Conservation (phyloP, 306 rosid species). For the Luffa acutangula region DNA sequence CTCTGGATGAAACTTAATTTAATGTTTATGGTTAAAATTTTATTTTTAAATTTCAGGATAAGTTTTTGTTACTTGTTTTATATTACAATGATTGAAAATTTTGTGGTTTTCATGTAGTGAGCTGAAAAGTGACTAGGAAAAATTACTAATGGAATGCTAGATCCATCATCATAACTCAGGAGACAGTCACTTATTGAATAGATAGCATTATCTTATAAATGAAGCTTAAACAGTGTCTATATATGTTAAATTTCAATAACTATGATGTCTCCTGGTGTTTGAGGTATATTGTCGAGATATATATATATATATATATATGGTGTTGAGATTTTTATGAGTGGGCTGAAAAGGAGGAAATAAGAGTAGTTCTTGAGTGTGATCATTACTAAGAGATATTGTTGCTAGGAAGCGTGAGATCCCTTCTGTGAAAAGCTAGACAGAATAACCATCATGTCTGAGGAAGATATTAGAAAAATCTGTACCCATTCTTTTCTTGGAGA, state of each 20-base stretch:
- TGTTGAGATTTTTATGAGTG: background rate
- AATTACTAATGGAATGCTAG: background rate
- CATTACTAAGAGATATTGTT: background rate
- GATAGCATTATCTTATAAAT: background rate
- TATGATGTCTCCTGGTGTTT: background rate
- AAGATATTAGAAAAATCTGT: background rate
- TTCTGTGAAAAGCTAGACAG: background rate
- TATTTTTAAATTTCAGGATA: background rate
- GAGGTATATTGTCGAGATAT: background rate
- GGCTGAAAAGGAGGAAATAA: background rate
- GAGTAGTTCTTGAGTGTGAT: background rate
- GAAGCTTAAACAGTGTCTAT: background rate
- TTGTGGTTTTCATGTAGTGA: background rate
- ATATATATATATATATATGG: background rate
- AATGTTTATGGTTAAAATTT: background rate
- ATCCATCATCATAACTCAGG: background rate
- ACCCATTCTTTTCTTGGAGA: background rate
- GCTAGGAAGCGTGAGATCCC: background rate
- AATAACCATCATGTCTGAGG: background rate
- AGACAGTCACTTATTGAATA: background rate
- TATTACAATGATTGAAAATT: background rate
- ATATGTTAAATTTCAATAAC: background rate
- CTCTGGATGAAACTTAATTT: background rate
- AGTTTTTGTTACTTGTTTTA: background rate
- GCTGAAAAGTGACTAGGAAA: background rate